phyloP scores from a whole-genome alignment of 768 basidiomycete species.

The Sporobolomyces pararoseus region DNA sequence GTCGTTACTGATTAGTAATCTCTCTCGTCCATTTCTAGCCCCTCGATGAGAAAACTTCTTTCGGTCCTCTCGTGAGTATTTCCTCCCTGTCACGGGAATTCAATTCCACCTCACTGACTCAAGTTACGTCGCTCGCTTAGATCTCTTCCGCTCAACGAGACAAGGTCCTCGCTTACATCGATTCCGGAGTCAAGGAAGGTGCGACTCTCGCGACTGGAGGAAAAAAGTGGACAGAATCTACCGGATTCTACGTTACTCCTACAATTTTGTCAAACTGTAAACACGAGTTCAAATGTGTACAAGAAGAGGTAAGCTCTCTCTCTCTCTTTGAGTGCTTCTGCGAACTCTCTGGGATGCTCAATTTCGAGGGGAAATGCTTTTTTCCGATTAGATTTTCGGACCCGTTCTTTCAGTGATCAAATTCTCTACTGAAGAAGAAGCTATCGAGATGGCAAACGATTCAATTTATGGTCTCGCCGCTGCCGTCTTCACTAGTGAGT shows the following conservation, averaged over 20 bases:
- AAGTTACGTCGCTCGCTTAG: not conserved
- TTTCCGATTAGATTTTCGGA: slow-evolving; percentile 78
- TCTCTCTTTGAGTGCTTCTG: slow-evolving; percentile 68
- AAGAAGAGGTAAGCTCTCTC: slow-evolving; percentile 60
- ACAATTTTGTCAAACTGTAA: slow-evolving; percentile 82
- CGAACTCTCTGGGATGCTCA: slow-evolving; percentile 43
- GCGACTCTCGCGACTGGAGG: slow-evolving; percentile 79
- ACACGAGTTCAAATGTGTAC: slow-evolving; percentile 67
- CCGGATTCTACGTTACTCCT: slow-evolving; percentile 85
- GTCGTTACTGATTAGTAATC: not conserved
- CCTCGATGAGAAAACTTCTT: slow-evolving; percentile 67
- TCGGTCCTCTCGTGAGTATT: slow-evolving; percentile 72
- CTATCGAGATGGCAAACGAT: slow-evolving; percentile 75
- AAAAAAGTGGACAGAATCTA: slow-evolving; percentile 49
- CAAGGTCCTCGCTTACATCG: slow-evolving; percentile 81
- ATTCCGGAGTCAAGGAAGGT: slow-evolving; percentile 75
- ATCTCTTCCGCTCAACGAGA: slow-evolving; percentile 61
- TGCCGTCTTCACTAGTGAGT: slow-evolving; percentile 61
- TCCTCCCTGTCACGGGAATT: not conserved
- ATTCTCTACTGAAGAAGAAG: slow-evolving; percentile 84
- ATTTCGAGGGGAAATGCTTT: slow-evolving; percentile 52
- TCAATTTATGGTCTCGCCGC: slow-evolving; percentile 88
- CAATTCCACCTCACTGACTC: not conserved
- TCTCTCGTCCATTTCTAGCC: slow-evolving; percentile 50
- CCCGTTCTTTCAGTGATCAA: slow-evolving; percentile 76